These are phyloP conservation scores for Saccharomycopsis javanensis DNA, from an alignment of 805 yeast species.

Conservation along the genomic window DNA sequence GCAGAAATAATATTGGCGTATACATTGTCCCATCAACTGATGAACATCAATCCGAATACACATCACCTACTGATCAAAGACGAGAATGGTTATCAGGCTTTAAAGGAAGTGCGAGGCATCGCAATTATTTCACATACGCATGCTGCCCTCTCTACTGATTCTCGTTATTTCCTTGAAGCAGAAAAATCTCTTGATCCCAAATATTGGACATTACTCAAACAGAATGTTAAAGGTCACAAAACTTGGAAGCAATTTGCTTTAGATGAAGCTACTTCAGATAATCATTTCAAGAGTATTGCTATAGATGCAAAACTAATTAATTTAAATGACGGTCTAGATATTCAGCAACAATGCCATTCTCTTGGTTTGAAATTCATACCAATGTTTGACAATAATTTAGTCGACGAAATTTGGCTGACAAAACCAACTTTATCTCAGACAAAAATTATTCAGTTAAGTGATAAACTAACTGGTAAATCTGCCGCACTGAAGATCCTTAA, in stretches of 20 bases:
- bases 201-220: slow-evolving; percentile 48
- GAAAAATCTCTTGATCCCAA: slow-evolving; percentile 43
- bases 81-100: slow-evolving; percentile 50
- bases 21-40: slow-evolving; percentile 51
- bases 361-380: slow-evolving; percentile 36
- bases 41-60: slow-evolving; percentile 56
- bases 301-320: slow-evolving; percentile 75
- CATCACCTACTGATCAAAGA: slow-evolving; percentile 43
- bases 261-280: slow-evolving; percentile 1
- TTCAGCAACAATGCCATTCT: slow-evolving; percentile 22
- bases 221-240: slow-evolving; percentile 40
- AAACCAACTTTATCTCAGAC: slow-evolving; percentile 48
- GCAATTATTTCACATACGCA: slow-evolving; percentile 47
- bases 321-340: slow-evolving; percentile 28
- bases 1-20: slow-evolving; percentile 36
- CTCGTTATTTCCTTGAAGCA: slow-evolving; percentile 53
- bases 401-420: slow-evolving; percentile 75
- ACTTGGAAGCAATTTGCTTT: slow-evolving; percentile 53
- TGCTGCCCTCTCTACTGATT: slow-evolving; percentile 47
- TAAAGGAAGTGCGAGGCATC: slow-evolving; percentile 50
- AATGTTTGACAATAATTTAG: slow-evolving; percentile 46
- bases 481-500: slow-evolving; percentile 47
- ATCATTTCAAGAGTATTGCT: slow-evolving; percentile 29
- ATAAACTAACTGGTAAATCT: slow-evolving; percentile 56
- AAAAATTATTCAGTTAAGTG: slow-evolving; percentile 41